A percentile compares a stretch with the other conserved stretches of the same genome.
Evolutionary conservation across 2,329 filamentous ascomycete genomes (phyloP).

Genomic region (Penicillium sp.): DNA sequence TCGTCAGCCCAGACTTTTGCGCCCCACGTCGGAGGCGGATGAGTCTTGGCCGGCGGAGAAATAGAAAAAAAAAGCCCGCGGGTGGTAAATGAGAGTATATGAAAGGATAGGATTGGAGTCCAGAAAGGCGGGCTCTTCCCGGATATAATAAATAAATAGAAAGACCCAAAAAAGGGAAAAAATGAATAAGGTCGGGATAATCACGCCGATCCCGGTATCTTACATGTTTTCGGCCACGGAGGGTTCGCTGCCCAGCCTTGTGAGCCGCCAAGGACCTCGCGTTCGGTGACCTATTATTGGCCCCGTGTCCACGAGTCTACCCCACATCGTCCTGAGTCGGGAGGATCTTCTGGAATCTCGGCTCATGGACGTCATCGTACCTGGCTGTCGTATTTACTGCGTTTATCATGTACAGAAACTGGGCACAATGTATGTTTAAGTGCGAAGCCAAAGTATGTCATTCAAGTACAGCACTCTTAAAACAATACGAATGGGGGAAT

Average conservation of each 20-base stretch:
- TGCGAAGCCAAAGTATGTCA: neutral
- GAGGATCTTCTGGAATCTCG: conserved; percentile 3
- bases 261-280: conserved; percentile 10
- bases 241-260: conserved; percentile 13
- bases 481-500: neutral
- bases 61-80: neutral
- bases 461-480: neutral
- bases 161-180: neutral
- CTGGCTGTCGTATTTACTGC: neutral
- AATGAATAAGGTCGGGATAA: neutral
- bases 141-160: neutral
- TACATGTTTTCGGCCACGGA: conserved; percentile 3
- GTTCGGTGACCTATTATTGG: neutral
- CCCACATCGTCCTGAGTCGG: neutral
- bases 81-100: neutral
- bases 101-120: neutral
- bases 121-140: neutral
- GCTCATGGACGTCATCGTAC: neutral
- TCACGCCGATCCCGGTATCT: neutral
- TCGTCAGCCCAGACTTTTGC: conserved; percentile 26
- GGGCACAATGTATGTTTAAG: too few relatives aligned
- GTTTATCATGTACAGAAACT: too few relatives aligned
- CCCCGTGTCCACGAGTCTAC: neutral
- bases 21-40: conserved; percentile 23
- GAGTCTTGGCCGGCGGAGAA: conserved; percentile 20